Base-by-base conservation (phyloP, 768 basidiomycete genomes). In the Phanerochaete carnosa region DNA sequence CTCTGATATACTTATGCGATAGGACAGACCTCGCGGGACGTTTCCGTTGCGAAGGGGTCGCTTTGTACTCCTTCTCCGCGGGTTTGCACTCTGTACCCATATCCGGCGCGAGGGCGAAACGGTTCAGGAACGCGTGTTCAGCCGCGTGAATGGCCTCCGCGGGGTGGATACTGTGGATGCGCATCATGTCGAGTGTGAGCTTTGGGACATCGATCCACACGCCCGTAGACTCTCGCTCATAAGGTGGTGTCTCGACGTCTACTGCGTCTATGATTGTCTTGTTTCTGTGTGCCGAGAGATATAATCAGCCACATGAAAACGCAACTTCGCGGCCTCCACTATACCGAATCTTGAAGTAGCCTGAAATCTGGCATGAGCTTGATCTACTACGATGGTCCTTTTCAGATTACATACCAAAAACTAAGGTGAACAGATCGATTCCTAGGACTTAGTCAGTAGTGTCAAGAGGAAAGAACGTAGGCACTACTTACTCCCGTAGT, bases 131-230 rank as follows among this genome's bases (percentile, higher is more conserved):
- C 0, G 91, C 91, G 69, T 96, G 94, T 64, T 88, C 80, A 2
- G 94, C 93, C 4, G 92, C 83, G 68, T 96, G 94, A 51, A 95
- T 92, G 0, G 88, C 89, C 52, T 84, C 93, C 0, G 93, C 91
- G 0, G 85, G 80, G 60, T 87, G 83, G 45, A 92, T 80, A 4
- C 73, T 75, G 63, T 87, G 85, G 12, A 64, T 62, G 13, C 73
- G 72, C 69, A 94, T 76, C n/a, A 86, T 68, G 6, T 77, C 69
- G 50, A 93, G 70, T 23, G 83, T 75, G 0, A 70, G 33, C 26
- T 74, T 75, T 0, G 90, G 87, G 1, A 94, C 75, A 66, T 95
- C 90, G 26, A 95, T 75, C 93, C 93, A 95, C 61, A 86, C 74
- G 0, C 94, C 93, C 1, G 81, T 85, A 1, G 88, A 84, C 59